Evolutionary conservation across 345 rosid species (phyloP), one percentile per base, ranked within the genome.

Genomic region (Pelargonium nanum): DNA sequence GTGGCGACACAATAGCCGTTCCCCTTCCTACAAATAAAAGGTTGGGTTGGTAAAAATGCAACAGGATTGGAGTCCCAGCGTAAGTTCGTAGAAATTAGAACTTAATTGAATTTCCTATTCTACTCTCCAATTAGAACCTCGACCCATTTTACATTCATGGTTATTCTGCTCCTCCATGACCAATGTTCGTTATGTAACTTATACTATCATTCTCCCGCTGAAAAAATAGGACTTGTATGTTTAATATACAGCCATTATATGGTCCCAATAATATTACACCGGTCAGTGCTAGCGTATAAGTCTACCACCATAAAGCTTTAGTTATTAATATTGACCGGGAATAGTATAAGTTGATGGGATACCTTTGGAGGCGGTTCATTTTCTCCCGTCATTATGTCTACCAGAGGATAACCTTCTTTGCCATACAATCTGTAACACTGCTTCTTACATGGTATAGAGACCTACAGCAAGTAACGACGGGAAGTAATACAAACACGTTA

Each of bases 311-410:
- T n/a, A n/a, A n/a, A n/a, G n/a, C n/a, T n/a, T n/a, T n/a, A n/a
- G 10, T 30, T 30, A 30, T 30, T 30, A 30, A 19, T 56, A 24
- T 22, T 51, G 16, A 24, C 22, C 6, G 62, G 9, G 24, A 2
- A 48, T 26, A 19, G n/a, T 23, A 58, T 16, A 55, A 54, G 55
- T 26, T 28, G 1, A 23, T 30, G 20, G 60, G 57, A n/a, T 80
- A 85, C 99, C 96, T 87, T 81, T 2, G 90, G 97, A 57, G 91
- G 65, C 13, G 85, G 89, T 79, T 93, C 97, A 64, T 79, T 78
- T 81, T 83, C 99, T 26, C 99, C 92, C 0, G 90, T 87, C 95
- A 93, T 84, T 69, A 93, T 89, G 73, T 93, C 99, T 59, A 93
- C 89, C 68, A 93, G 72, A 19, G 99, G 81, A 56, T 84, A 93